A percentile compares a stretch with the other conserved stretches of the same genome.
Evolutionary conservation across 768 basidiomycete genomes (phyloP).

Genomic region (Zangia roseola): DNA sequence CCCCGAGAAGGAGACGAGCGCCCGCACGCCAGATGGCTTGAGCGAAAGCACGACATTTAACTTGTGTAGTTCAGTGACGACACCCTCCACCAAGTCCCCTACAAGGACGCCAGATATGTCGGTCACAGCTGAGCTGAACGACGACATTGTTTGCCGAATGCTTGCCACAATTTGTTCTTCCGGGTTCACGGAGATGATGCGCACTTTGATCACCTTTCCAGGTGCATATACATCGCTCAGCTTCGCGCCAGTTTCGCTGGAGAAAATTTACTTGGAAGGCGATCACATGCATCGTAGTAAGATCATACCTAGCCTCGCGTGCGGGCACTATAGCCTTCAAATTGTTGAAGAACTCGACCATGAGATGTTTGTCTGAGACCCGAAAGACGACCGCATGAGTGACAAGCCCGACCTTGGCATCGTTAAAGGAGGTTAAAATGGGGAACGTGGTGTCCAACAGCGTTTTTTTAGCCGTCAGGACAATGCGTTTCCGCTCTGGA

Average conservation of each 20-base stretch:
- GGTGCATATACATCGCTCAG: constrained; percentile 65
- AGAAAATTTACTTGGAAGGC: background rate
- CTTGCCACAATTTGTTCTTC: constrained; percentile 75
- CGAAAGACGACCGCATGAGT: constrained; percentile 84
- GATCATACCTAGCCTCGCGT: constrained; percentile 74
- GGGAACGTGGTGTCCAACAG: constrained; percentile 80
- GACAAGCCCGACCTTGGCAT: constrained; percentile 66
- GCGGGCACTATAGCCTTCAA: constrained; percentile 78
- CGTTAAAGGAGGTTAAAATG: constrained; percentile 61
- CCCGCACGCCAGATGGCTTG: constrained; percentile 65
- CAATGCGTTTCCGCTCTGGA: constrained; percentile 73
- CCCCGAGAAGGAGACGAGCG: constrained; percentile 83
- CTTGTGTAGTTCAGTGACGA: constrained; percentile 79
- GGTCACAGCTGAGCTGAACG: constrained; percentile 44
- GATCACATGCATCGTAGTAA: background rate
- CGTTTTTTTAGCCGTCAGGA: constrained; percentile 88
- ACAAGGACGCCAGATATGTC: constrained; percentile 78
- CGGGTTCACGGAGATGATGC: constrained; percentile 62
- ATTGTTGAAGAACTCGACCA: constrained; percentile 91
- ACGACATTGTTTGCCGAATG: constrained; percentile 72
- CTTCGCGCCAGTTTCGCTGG: constrained; percentile 65
- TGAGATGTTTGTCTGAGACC: constrained; percentile 72
- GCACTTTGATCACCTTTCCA: constrained; percentile 84
- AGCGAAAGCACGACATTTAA: constrained; percentile 78
- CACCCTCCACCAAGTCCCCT: constrained; percentile 69